Evolutionary conservation across 2,329 filamentous ascomycete species (phyloP).

Genomic region (Talaromyces sp.): DNA sequence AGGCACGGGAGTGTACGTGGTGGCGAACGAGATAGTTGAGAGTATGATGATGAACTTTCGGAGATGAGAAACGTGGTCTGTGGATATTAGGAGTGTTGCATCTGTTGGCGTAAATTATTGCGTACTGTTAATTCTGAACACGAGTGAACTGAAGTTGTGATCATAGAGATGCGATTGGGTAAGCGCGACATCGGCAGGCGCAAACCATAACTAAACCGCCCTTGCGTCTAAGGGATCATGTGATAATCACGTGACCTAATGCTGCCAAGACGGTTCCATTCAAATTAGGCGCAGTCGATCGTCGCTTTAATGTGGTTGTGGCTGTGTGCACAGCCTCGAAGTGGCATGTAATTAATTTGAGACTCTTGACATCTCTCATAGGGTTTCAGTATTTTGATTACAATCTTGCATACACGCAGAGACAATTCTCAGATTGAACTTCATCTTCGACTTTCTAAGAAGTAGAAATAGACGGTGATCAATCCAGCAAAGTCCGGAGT

Average conservation of each 20-base stretch:
- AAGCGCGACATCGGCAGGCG: slow-evolving; percentile 17
- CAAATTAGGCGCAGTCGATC: neutral
- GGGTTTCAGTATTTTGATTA: slow-evolving; percentile 1
- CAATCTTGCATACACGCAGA: neutral
- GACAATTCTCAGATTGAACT: neutral
- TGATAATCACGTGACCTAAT: neutral
- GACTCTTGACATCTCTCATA: neutral
- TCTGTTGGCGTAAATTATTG: neutral
- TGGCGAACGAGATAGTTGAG: slow-evolving; percentile 6
- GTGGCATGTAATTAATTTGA: slow-evolving; percentile 6
- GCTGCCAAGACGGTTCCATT: neutral
- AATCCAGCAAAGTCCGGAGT: neutral
- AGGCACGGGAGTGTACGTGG: neutral
- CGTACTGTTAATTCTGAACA: neutral
- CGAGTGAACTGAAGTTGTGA: slow-evolving; percentile 3
- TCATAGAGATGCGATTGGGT: slow-evolving; percentile 10
- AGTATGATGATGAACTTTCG: neutral
- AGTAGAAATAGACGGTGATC: neutral
- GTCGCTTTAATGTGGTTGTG: slow-evolving; percentile 10
- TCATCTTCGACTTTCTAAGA: neutral
- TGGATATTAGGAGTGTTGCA: neutral
- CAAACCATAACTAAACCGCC: slow-evolving; percentile 2
- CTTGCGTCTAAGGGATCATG: neutral
- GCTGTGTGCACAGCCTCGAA: slow-evolving; percentile 4
- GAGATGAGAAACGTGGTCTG: neutral